Base-by-base conservation (phyloP, 139 green algal genomes). In the Chlorella sp. region DNA sequence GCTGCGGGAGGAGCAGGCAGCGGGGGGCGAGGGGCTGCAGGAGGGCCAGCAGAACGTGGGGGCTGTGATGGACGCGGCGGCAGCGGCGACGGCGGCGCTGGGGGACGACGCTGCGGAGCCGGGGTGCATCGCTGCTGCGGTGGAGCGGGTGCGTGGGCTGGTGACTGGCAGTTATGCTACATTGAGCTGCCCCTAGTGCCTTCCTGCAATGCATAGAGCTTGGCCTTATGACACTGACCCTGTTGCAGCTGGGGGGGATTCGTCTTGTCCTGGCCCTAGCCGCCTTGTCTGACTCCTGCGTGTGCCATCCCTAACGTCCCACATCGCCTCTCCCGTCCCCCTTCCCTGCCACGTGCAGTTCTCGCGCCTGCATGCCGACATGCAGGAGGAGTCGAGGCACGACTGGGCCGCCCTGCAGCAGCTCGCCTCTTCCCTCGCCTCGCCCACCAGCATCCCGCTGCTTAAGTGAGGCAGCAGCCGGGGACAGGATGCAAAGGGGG, bases 371-470 rank as follows among this genome's bases (percentile, higher is more conserved):
- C 81, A 86, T 9, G 81, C 81, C 21, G 81, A 73, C n/a, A 86
- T 86, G 81, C 53, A 86, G 81, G 81, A 86, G 57, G 81, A 86
- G 81, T 71, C 81, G 19, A 19, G n/a, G 19, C 53, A 73, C 81
- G 81, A 86, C 81, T 57, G 57, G 1, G 57, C 53, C 1, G 81
- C 81, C 53, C 81, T 86, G 57, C 57, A 71, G 81, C 81, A 86
- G 81, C 81, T 86, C n/a, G 81, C 57, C 57, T 73, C 81, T 0
- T 75, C 57, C 0, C 57, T 86, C 16, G 57, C 81, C 57, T 32
- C 53, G 19, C 81, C 81, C 48, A 36, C n/a, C 57, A 53, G 53
- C 81, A 73, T 86, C 57, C 81, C 81, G 30, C 81, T 86, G 57
- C 57, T 86, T 19, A 73, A 86, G 81, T 85, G 79, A 85, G 79